A percentile compares a stretch with the other conserved stretches of the same genome.
These are phyloP conservation scores for Solanum hybrid DNA, from an alignment of 305 asterid genomes.

Conservation along the genomic window DNA sequence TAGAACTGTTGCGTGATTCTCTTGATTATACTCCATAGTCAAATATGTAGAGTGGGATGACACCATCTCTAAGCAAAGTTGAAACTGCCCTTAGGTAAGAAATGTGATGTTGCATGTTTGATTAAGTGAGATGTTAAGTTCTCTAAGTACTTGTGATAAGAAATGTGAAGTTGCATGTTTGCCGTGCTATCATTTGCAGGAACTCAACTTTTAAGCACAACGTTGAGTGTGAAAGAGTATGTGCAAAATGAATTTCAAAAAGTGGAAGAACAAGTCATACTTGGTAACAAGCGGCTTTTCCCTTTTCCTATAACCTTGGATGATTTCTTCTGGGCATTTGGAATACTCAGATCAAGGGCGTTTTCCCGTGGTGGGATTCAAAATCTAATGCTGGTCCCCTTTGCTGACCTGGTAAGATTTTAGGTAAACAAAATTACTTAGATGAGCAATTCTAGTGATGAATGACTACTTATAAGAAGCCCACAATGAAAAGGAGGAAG, in stretches of 20 bases:
- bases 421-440: not conserved
- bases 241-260: conserved; percentile 60
- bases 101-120: not conserved
- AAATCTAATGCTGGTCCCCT: conserved; percentile 79
- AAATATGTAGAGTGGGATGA: not conserved
- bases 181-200: conserved; percentile 33
- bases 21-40: not conserved
- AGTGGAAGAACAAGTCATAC: conserved; percentile 60
- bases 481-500: not conserved
- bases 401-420: conserved; percentile 76
- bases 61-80: not conserved
- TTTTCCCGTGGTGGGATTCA: conserved; percentile 74
- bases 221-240: conserved; percentile 81
- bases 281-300: conserved; percentile 70
- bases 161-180: not conserved
- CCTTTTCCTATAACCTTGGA: conserved; percentile 59
- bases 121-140: not conserved
- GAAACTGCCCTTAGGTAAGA: not conserved
- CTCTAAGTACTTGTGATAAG: not conserved
- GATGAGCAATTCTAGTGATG: not conserved
- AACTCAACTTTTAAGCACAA: conserved; percentile 79
- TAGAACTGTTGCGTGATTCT: not conserved
- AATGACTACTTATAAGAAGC: not conserved
- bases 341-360: conserved; percentile 87
- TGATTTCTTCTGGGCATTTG: conserved; percentile 95